These are phyloP conservation scores for Trebouxia sp. DNA, from an alignment of 139 green algal species.

Conservation along the genomic window DNA sequence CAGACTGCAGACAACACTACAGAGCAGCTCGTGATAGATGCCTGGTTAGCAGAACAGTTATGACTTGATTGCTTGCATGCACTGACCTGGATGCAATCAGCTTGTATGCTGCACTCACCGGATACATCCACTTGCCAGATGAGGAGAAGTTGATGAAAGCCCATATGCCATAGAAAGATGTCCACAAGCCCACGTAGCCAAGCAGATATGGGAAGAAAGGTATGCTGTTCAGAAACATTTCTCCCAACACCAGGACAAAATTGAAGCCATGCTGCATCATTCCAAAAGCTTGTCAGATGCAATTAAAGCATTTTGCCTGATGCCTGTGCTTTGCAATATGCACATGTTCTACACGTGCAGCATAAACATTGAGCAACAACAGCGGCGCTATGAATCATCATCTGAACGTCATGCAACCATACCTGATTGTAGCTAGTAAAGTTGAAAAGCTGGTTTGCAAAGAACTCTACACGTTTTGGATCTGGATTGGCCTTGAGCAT, in stretches of 20 bases:
- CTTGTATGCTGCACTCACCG: constrained; percentile 12
- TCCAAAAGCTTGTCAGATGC: neutral
- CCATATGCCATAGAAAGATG: constrained; percentile 11
- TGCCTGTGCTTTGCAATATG: neutral
- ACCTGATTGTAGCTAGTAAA: constrained; percentile 1
- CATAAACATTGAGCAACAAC: no score
- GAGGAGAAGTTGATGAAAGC: constrained; percentile 12
- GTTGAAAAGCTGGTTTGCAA: constrained; percentile 1
- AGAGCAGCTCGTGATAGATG: neutral
- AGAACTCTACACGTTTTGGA: neutral
- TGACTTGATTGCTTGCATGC: neutral
- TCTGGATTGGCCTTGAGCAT: constrained; percentile 24
- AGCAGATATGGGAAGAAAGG: constrained; percentile 27
- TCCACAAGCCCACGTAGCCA: constrained; percentile 27
- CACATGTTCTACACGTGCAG: no score
- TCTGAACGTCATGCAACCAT: no score
- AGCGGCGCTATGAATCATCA: neutral
- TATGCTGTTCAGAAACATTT: constrained; percentile 7
- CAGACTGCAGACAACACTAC: no score
- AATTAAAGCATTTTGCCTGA: neutral
- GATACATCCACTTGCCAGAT: constrained; percentile 19
- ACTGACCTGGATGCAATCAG: neutral
- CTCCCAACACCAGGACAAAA: neutral
- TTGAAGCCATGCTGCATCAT: constrained; percentile 26
- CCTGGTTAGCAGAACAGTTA: neutral